Evolutionary conservation across 768 basidiomycete genomes (phyloP), one percentile per base, ranked within the genome.

Genomic region (Artomyces pyxidatus): DNA sequence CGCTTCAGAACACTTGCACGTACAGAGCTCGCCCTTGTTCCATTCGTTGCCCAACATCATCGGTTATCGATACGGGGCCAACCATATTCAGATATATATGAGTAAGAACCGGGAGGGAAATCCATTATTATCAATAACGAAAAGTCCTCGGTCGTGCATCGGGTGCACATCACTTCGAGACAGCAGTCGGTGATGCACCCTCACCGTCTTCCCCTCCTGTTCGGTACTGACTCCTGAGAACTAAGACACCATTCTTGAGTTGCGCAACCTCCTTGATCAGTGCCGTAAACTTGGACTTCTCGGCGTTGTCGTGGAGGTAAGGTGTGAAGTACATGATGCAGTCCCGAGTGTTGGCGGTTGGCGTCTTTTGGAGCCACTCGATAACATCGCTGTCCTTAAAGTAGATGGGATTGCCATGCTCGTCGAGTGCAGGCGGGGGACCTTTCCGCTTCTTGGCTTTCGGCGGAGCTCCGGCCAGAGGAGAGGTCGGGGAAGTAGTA

Each of bases 261-360:
- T 77, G 72, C 17, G 88, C 88, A 39, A 88, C 80, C 64, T 88
- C 81, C 69, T 85, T 83, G 40, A 91, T 83, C 64, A 91, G 72
- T 9, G 72, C 75, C n/a, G 87, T 85, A 60, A 91, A 88, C 64
- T 74, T 79, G 42, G 64, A 61, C 73, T 88, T 88, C 71, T 81
- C 83, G 55, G 72, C 75, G 42, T 73, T 74, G 58, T 81, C 81
- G 26, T 77, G 81, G 45, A 90, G 63, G 58, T 86, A 89, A 14
- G 80, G 80, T 53, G 81, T 81, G 61, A 90, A 91, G 61, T 87
- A 75, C 45, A 80, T 77, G 53, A 90, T 89, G 59, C 87, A 88
- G 58, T 88, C 85, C 51, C 81, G 72, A 28, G 88, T 90, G 48
- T 79, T 81, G 45, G 85, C 78, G 51, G 77, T 77, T n/a, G 78